A percentile compares a stretch with the other conserved stretches of the same genome.
phyloP scores from a whole-genome alignment of 768 basidiomycete species.

The Phylloporus arenicola region DNA sequence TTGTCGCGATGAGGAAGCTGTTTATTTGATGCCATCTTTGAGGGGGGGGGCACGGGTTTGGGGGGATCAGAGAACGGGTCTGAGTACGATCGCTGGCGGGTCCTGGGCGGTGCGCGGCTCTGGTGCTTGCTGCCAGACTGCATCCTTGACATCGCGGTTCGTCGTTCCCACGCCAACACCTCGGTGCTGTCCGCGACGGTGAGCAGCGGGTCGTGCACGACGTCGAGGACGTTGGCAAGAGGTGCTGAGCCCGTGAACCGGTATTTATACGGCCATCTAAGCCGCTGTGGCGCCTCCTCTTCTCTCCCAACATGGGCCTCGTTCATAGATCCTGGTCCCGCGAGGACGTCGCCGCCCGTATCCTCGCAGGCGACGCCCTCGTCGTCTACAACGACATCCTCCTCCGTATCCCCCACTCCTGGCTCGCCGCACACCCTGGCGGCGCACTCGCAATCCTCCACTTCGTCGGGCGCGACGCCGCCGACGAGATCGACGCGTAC shows the following conservation, averaged over 20 bases:
- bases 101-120: slow-evolving; percentile 20
- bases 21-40: slow-evolving; percentile 28
- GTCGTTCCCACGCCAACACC: slow-evolving; percentile 25
- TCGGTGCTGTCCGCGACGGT: slow-evolving; percentile 9
- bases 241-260: neutral
- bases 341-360: slow-evolving; percentile 58
- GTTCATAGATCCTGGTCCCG: slow-evolving; percentile 37
- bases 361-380: slow-evolving; percentile 70
- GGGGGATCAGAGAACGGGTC: slow-evolving; percentile 49
- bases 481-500: slow-evolving; percentile 92
- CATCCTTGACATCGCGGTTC: slow-evolving; percentile 17
- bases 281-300: slow-evolving; percentile 1
- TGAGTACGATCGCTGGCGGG: slow-evolving; percentile 43
- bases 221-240: slow-evolving; percentile 4
- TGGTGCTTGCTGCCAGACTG: slow-evolving; percentile 22
- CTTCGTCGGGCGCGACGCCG: slow-evolving; percentile 91
- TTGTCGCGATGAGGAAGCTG: slow-evolving; percentile 33
- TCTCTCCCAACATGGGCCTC: slow-evolving; percentile 26
- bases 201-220: slow-evolving; percentile 1
- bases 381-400: slow-evolving; percentile 66
- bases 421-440: slow-evolving; percentile 89
- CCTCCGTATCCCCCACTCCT: slow-evolving; percentile 60
- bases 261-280: slow-evolving; percentile 25
- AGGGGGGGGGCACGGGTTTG: slow-evolving; percentile 32
- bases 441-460: slow-evolving; percentile 86